phyloP scores from a whole-genome alignment of 108 stramenopile species.

The Craspedostauros australis region DNA sequence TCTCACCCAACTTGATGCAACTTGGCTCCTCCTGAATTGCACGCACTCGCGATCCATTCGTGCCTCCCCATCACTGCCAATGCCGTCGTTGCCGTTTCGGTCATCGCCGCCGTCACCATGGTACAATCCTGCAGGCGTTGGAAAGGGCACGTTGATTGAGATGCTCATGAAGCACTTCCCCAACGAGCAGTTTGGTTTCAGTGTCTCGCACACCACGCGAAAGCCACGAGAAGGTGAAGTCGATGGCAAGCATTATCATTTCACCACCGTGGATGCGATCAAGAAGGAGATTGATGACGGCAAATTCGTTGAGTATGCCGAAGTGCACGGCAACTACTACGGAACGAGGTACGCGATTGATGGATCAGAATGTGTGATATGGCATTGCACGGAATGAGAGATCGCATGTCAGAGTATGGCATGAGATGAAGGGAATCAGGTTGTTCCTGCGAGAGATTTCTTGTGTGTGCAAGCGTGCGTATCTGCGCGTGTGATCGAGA shows the following conservation, averaged over 20 bases:
- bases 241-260: constrained; percentile 91
- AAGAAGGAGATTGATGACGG: constrained; percentile 75
- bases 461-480: no score
- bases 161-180: constrained; percentile 68
- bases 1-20: no score
- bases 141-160: constrained; percentile 70
- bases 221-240: constrained; percentile 82
- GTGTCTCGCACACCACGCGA: constrained; percentile 92
- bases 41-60: no score
- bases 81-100: no score
- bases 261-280: constrained; percentile 75
- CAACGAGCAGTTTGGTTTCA: constrained; percentile 67
- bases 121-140: constrained; percentile 22
- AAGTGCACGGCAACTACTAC: constrained; percentile 93
- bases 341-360: constrained; percentile 55
- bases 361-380: neutral
- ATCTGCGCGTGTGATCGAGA: no score
- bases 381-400: no score
- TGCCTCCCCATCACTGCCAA: no score
- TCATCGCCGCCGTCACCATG: neutral
- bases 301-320: constrained; percentile 84
- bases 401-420: no score
- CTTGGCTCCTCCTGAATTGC: no score
- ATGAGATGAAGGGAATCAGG: no score
- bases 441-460: no score